A percentile compares a stretch with the other conserved stretches of the same genome.
Conservation (phyloP, 768 basidiomycete species). For the Pholiota molesta region DNA sequence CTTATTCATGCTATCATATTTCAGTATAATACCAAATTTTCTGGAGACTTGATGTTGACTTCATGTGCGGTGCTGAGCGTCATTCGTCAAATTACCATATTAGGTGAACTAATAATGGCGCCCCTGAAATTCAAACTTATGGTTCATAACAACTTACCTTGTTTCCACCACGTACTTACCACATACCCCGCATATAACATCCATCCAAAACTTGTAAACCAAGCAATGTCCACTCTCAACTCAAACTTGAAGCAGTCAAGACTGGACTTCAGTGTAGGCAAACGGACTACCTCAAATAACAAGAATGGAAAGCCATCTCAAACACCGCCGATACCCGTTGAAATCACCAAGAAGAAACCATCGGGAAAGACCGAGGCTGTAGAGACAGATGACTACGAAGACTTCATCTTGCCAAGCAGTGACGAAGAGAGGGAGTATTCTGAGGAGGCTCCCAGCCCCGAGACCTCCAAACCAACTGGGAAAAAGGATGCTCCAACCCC, state of each 20-base stretch:
- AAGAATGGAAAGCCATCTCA: slow-evolving; percentile 25
- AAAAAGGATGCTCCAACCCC: slow-evolving; percentile 1
- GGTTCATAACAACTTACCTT: not conserved
- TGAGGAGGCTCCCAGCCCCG: not conserved
- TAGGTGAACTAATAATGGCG: slow-evolving; percentile 1
- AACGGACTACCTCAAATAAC: slow-evolving; percentile 42
- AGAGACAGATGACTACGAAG: slow-evolving; percentile 9
- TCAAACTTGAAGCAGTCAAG: slow-evolving; percentile 44
- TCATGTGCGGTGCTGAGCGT: not conserved
- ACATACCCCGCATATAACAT: not conserved
- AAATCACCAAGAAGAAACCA: slow-evolving; percentile 12
- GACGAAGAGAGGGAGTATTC: slow-evolving; percentile 2
- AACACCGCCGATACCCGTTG: slow-evolving; percentile 13
- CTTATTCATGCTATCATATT: too few species aligned
- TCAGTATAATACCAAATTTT: not conserved
- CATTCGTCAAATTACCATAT: not conserved
- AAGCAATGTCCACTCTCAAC: not conserved
- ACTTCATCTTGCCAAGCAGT: not conserved
- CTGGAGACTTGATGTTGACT: not conserved
- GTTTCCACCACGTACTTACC: not conserved
- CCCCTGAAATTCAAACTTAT: slow-evolving; percentile 4
- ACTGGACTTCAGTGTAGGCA: slow-evolving; percentile 47
- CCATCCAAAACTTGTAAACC: not conserved
- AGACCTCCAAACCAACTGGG: not conserved
- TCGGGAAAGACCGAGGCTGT: slow-evolving; percentile 9